These are phyloP conservation scores for Balakata baccata DNA, from an alignment of 345 rosid species.

Conservation along the genomic window DNA sequence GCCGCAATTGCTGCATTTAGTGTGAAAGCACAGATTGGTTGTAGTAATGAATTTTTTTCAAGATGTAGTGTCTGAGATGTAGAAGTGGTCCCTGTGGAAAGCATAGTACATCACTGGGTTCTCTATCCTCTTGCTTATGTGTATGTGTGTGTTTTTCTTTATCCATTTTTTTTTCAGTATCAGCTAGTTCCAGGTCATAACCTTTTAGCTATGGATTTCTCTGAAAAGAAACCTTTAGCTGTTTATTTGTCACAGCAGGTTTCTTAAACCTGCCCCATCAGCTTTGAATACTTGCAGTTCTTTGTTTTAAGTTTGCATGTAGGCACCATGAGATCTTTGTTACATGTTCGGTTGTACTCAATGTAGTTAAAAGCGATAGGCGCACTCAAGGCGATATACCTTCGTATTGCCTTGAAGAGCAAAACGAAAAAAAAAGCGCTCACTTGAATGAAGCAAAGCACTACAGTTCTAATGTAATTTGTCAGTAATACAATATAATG, in stretches of 20 bases:
- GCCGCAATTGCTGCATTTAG: neutral
- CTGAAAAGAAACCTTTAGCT: neutral
- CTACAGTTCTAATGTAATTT: too few relatives aligned
- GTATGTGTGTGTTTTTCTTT: neutral
- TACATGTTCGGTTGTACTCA: neutral
- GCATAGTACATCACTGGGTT: neutral
- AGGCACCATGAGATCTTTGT: neutral
- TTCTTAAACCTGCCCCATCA: neutral
- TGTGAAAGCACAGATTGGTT: neutral
- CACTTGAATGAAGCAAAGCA: too few relatives aligned
- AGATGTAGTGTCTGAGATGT: neutral
- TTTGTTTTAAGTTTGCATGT: neutral
- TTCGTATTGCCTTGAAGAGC: too few relatives aligned
- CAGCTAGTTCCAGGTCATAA: neutral
- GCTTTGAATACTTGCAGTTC: neutral
- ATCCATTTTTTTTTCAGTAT: neutral
- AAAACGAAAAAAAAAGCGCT: too few relatives aligned
- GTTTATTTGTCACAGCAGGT: neutral
- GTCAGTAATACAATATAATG: too few relatives aligned
- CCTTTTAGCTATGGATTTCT: too few relatives aligned
- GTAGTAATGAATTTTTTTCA: neutral
- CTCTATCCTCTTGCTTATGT: neutral
- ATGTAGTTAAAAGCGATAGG: too few relatives aligned
- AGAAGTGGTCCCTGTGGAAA: neutral
- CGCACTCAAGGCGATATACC: too few relatives aligned